Base-by-base conservation (phyloP, 371 early-diverging fungal genomes). In the Mucor velutinosus region DNA sequence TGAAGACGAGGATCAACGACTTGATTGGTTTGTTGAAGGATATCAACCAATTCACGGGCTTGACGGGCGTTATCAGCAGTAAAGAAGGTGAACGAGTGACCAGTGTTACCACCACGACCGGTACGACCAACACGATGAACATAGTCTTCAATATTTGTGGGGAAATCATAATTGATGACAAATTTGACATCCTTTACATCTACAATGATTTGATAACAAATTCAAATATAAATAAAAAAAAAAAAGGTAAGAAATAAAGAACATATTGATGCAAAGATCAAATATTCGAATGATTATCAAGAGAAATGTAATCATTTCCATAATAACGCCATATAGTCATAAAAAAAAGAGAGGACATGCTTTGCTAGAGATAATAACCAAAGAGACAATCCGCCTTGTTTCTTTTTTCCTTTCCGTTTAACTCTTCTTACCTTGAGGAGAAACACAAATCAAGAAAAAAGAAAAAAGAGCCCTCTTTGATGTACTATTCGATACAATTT, bases 81-180 rank as follows among this genome's bases (percentile, higher is more conserved):
- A 82, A 99, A 98, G 89, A 97, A 99, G 21, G 99, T 98, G 77
- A 94, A 88, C 19, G 99, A 91, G 14, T 94, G 88, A 35, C 99
- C 99, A n/a, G 92, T 92, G 55, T 90, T 89, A 25, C 93, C 95
- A 65, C 97, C 98, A 87, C 99, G 97, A 73, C 99, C 99, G 29
- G 99, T 99, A 86, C 99, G 92, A 65, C 99, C 99, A 67, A 99
- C 99, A 73, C 99, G 93, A 82, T 99, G 99, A 39, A 98, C 95
- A 79, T 97, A 99, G 77, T 96, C 96, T 67, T 94, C 95, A 74
- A 93, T 91, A 78, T 94, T 94, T 62, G 84, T 90, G 39, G 99
- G 99, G 87, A 99, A 95, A 76, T 98, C 98, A 78, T 95, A 99
- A 78, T 99, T 99, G 77, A 96, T 90, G n/a, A 96, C 96, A 74